Evolutionary conservation across 306 rosid species (phyloP), one percentile per base, ranked within the genome.

Genomic region (Rosa multiflora): DNA sequence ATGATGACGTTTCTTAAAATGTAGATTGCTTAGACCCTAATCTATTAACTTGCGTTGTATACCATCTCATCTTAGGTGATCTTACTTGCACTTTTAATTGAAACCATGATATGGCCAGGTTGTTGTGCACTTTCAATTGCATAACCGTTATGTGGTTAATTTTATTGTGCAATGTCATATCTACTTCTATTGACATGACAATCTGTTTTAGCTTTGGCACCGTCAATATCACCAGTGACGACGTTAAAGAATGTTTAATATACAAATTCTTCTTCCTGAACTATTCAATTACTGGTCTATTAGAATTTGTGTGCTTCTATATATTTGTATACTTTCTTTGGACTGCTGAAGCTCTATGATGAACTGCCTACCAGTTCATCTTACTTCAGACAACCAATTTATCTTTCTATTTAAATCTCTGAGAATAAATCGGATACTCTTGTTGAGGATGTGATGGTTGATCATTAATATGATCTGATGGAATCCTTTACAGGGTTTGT

Each of bases 401-500:
- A 35, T 64, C 73, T 29, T 64, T 67, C 52, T 39, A 42, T 76
- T 51, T 40, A 43, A 10, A 39, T 74, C 12, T 15, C 39, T 58
- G 78, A 42, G 12, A 23, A 10, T 23, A 37, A 56, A 18, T 42
- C 21, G 37, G 39, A 53, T 55, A 9, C 6, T 43, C 6, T 12
- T 40, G 43, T 10, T 14, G 4, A 69, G 70, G 53, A 62, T 70
- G 61, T 59, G 72, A 56, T 67, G 43, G 72, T 67, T 78, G 80
- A 78, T 37, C 4, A 55, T 77, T 79, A 66, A 53, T 89, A 59
- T 86, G 76, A 40, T 63, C 59, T 68, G 66, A 61, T 79, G 52
- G 35, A 80, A 51, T 72, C 78, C 73, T 67, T 85, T 74, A 74
- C 92, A 94, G 97, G 97, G 98, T 72, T 80, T 94, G 87, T 94